Evolutionary conservation across 202 grass and related monocot genomes (phyloP), one percentile per base, ranked within the genome.

Genomic region (Panicum hallii): DNA sequence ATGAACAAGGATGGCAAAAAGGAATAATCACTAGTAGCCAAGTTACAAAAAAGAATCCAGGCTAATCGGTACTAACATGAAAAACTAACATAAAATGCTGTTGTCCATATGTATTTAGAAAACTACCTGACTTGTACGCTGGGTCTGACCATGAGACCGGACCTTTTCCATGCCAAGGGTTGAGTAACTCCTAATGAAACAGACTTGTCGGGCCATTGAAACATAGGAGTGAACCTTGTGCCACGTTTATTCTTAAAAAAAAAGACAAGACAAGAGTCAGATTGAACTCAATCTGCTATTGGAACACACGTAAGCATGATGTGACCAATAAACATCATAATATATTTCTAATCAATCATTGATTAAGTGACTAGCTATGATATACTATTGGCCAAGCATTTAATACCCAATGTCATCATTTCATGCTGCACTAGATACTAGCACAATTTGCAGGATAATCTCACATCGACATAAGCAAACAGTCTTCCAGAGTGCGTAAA

Each of bases 81-180:
- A 5, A 63, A 11, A 44, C 43, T 28, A 86, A 87, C 36, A 58
- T 56, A 69, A 84, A 49, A 78, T 12, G 73, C 23, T 38, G 50
- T 36, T 72, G 10, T 53, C 22, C 57, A 84, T 87, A 47, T 67
- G 83, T 71, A 48, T 76, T 69, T n/a, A 85, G 65, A 86, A n/a
- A 86, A 84, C 19, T 84, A 97, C 94, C 94, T 97, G 89, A 94
- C 83, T 97, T 97, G 94, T 82, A 97, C 14, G 22, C 89, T 94
- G 63, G 94, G 94, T 75, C 87, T 88, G 83, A 92, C 92, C 88
- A 97, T 90, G 70, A 94, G 85, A 77, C 94, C 94, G 54, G 85
- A 92, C 83, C 88, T 84, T 80, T 97, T 90, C 87, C 90, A 97
- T 45, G 87, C 87, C 66, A 94, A 84, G 20, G 89, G 65, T 90